phyloP scores from a whole-genome alignment of 305 asterid genomes.

The Fraxinus albicans region DNA sequence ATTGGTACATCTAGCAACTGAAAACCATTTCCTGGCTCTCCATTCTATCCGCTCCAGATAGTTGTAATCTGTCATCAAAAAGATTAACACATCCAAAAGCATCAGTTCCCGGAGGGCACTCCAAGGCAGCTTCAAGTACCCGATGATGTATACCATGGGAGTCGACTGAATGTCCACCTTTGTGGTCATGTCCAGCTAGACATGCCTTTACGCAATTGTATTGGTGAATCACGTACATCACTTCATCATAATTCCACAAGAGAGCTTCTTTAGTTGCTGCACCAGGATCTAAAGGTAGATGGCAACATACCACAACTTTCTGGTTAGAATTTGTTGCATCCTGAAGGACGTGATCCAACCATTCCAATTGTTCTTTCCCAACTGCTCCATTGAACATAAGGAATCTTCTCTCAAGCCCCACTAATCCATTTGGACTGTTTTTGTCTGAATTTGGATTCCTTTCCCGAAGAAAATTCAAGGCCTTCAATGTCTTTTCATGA shows the following conservation, averaged over 20 bases:
- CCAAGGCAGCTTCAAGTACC: constrained; percentile 82
- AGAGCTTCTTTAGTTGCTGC: constrained; percentile 57
- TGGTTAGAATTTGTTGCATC: constrained; percentile 60
- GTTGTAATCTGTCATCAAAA: constrained; percentile 54
- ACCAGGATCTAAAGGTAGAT: constrained; percentile 63
- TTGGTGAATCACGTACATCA: constrained; percentile 65
- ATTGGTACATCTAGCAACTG: constrained; percentile 26
- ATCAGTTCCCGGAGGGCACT: constrained; percentile 80
- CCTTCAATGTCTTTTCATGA: constrained; percentile 56
- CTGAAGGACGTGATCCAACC: constrained; percentile 63
- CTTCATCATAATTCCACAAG: constrained; percentile 84
- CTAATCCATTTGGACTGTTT: constrained; percentile 78
- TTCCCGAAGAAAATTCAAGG: constrained; percentile 50
- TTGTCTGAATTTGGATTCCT: constrained; percentile 72
- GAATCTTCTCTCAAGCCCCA: constrained; percentile 64
- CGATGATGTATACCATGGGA: constrained; percentile 78
- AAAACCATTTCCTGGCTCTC: constrained; percentile 64
- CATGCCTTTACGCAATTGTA: constrained; percentile 79
- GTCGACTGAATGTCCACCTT: constrained; percentile 64
- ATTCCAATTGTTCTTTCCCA: constrained; percentile 63
- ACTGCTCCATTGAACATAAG: constrained; percentile 84
- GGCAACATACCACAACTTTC: constrained; percentile 71
- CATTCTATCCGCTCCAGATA: constrained; percentile 63
- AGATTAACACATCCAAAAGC: constrained; percentile 67
- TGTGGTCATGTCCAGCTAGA: constrained; percentile 75